Percentiles rank a stretch among this genome's conserved stretches.
Evolutionary conservation across 805 yeast species (phyloP).

Genomic region (Candida easanensis): DNA sequence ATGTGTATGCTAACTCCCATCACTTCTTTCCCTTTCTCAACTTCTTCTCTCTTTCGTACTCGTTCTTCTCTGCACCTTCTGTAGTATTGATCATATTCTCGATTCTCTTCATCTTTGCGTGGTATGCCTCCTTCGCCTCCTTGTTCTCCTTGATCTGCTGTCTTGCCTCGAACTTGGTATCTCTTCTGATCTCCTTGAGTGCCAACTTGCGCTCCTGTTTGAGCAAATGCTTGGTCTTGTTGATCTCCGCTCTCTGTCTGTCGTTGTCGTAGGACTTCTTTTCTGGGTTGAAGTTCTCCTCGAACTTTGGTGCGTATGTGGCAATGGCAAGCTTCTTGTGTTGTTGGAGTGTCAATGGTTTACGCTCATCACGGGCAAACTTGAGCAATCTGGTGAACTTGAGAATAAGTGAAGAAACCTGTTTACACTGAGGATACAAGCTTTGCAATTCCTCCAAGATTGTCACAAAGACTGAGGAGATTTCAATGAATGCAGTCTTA

Average conservation of each 20-base stretch:
- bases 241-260: constrained; percentile 74
- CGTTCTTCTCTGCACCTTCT: constrained; percentile 93
- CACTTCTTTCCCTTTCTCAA: constrained; percentile 49
- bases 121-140: constrained; percentile 72
- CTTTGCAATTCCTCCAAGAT: constrained; percentile 41
- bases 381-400: constrained; percentile 49
- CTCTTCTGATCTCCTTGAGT: constrained; percentile 86
- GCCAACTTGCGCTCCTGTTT: constrained; percentile 91
- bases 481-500: constrained; percentile 57
- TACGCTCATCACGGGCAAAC: constrained; percentile 48
- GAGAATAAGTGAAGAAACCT: constrained; percentile 34
- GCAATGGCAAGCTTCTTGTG: constrained; percentile 85
- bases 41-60: constrained; percentile 83
- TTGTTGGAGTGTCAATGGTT: constrained; percentile 75
- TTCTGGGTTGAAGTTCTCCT: constrained; percentile 94
- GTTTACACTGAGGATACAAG: constrained; percentile 33
- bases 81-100: constrained; percentile 85
- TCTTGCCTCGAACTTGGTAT: constrained; percentile 81
- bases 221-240: constrained; percentile 77
- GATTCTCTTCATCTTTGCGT: constrained; percentile 83
- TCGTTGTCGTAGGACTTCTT: constrained; percentile 88
- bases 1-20: background rate
- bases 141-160: constrained; percentile 80
- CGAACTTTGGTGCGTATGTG: constrained; percentile 85
- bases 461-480: constrained; percentile 44